Base-by-base conservation (phyloP, 148 eudicot species). In the Gaultheria prostrata region DNA sequence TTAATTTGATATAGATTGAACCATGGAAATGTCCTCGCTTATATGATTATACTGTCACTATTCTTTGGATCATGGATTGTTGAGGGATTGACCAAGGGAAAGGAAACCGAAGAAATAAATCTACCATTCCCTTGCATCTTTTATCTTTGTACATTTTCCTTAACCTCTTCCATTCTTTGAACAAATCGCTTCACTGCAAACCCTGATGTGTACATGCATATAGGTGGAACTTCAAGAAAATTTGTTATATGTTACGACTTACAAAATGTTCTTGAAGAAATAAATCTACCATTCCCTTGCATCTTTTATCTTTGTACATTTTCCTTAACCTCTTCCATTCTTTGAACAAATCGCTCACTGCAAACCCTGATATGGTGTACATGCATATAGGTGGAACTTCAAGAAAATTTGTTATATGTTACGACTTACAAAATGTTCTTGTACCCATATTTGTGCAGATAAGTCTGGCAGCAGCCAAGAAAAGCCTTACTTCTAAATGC, bases 401-500 rank as follows among this genome's bases (percentile, higher is more conserved):
- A 26, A 26, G 20, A 45, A 14, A 5, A 50, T 13, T 26, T 12
- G 50, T 65, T 50, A 28, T 28, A 24, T 24, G 28, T 26, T 11
- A 32, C 1, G 63, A 20, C 56, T 20, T 45, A 3, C 8, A 1
- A 17, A 32, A 1, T 28, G 11, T 59, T 33, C 72, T 57, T 39
- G 3, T 83, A 73, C 50, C 59, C 30, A 33, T 53, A 17, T 67
- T 71, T 30, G 48, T 85, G 87, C 84, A 89, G 90, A 79, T 77
- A 75, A 83, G 81, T 76, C 85, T 89, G 45, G 82, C 80, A 54
- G 86, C 88, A 46, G 84, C 87, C 18, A 76, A 84, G 78, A 82
- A 67, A 45, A 79, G 73, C 80, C 74, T 85, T 45, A 49, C 81
- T 75, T 70, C 77, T 45, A 77, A 85, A 46, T 26, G 54, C 63